These are phyloP conservation scores for Plasmodium vivax DNA, from an alignment of 169 alveolate genomes.

Conservation along the genomic window DNA sequence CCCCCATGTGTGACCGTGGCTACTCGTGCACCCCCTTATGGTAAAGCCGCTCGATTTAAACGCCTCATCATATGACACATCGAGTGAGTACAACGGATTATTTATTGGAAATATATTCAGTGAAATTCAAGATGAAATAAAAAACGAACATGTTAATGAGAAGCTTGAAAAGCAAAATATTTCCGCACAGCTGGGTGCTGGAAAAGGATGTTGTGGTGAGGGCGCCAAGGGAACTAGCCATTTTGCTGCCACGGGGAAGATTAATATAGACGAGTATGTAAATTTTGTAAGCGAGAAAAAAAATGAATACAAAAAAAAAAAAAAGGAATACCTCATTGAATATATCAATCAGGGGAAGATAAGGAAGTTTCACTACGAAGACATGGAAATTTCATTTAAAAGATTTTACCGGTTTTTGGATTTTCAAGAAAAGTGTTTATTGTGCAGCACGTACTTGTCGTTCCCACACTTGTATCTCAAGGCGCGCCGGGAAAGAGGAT, in stretches of 20 bases:
- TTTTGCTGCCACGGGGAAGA: neutral
- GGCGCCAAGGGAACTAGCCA: neutral
- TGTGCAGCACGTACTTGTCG: slow-evolving; percentile 52
- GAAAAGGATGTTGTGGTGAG: neutral
- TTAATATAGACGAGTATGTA: slow-evolving; percentile 57
- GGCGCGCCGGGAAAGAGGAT: neutral
- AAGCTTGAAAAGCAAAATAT: neutral
- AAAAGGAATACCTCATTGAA: slow-evolving; percentile 62
- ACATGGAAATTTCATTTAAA: slow-evolving; percentile 46
- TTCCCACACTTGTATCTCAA: slow-evolving; percentile 35
- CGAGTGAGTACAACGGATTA: slow-evolving; percentile 15
- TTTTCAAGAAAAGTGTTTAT: slow-evolving; percentile 50
- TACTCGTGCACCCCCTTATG: slow-evolving; percentile 10
- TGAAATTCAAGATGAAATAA: slow-evolving; percentile 72
- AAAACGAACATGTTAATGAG: slow-evolving; percentile 12
- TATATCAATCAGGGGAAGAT: slow-evolving; percentile 41
- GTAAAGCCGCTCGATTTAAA: slow-evolving; percentile 40
- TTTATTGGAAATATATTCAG: slow-evolving; percentile 64
- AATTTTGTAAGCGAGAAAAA: slow-evolving; percentile 53
- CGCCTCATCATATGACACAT: slow-evolving; percentile 29
- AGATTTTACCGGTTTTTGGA: slow-evolving; percentile 33
- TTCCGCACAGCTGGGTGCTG: neutral
- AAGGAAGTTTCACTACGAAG: slow-evolving; percentile 62
- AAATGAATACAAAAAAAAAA: slow-evolving; percentile 64
- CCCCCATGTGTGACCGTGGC: neutral